Percentiles rank a stretch among this genome's conserved stretches.
These are phyloP conservation scores for Nicotiana obtusifolia DNA, from an alignment of 257 asterid genomes.

Conservation along the genomic window DNA sequence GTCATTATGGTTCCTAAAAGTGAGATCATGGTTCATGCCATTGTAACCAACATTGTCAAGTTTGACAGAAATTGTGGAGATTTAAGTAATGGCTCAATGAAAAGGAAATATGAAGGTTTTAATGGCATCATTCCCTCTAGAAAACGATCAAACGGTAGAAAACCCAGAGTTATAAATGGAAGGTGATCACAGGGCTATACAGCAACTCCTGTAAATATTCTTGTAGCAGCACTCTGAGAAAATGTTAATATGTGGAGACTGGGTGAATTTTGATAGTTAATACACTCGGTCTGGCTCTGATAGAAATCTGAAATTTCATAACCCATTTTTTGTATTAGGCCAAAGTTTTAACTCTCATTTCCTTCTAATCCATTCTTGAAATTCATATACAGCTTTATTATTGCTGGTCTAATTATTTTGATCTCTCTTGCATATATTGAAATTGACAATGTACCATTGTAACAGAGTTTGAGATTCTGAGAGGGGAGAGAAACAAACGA, in stretches of 20 bases:
- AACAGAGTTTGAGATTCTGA: background rate
- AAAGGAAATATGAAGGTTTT: conserved; percentile 35
- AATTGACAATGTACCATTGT: background rate
- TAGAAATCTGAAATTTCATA: background rate
- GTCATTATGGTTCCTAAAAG: conserved; percentile 49
- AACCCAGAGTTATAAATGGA: conserved; percentile 29
- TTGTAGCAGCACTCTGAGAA: background rate
- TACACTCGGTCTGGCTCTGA: conserved; percentile 14
- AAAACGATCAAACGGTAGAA: conserved; percentile 47
- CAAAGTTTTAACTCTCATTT: background rate
- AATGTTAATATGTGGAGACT: conserved; percentile 8
- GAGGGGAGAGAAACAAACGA: background rate
- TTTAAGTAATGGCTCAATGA: conserved; percentile 30
- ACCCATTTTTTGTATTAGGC: background rate
- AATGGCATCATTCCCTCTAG: conserved; percentile 38
- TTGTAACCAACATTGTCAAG: conserved; percentile 55
- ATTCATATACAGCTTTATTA: background rate
- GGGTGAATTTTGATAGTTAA: conserved; percentile 20
- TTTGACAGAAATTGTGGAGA: conserved; percentile 27
- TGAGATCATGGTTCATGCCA: conserved; percentile 52
- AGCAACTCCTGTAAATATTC: conserved; percentile 10
- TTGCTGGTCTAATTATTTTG: background rate
- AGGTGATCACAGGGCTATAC: conserved; percentile 18
- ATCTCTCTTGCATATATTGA: background rate
- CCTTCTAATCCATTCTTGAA: conserved; percentile 1